A percentile compares a stretch with the other conserved stretches of the same genome.
Conservation (phyloP, 345 rosid species). For the Salix purpurea region DNA sequence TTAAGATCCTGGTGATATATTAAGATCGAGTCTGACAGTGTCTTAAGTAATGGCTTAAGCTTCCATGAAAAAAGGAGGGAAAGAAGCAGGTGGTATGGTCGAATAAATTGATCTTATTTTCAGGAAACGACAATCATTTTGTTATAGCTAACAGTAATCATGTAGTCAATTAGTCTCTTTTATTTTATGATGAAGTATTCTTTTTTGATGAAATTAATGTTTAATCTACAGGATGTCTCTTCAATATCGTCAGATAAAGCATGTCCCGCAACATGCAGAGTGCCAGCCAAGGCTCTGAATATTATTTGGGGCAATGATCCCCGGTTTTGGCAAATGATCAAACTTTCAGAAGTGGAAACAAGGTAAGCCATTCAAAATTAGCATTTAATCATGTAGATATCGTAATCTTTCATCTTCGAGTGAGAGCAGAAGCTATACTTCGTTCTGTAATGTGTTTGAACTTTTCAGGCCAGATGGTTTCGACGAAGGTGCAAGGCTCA, state of each 20-base stretch:
- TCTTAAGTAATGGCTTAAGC: not conserved
- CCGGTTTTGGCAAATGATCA: slow-evolving; percentile 19
- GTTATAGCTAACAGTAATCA: not conserved
- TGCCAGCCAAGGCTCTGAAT: slow-evolving; percentile 21
- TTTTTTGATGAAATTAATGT: not conserved
- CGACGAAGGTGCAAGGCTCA: slow-evolving; percentile 13
- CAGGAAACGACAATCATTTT: not conserved
- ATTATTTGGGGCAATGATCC: slow-evolving; percentile 28
- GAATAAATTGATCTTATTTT: not conserved
- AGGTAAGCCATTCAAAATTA: not conserved
- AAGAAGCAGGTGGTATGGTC: not conserved
- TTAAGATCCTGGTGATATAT: not conserved
- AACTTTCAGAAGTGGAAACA: not conserved
- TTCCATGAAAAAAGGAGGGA: not conserved
- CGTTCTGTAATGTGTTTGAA: not conserved
- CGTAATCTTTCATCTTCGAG: not conserved
- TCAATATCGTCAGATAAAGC: not conserved
- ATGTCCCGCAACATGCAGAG: not conserved
- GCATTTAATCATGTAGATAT: not conserved
- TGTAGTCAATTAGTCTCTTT: not conserved
- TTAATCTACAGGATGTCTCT: not conserved
- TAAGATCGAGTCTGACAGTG: not conserved
- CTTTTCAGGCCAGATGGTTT: slow-evolving; percentile 18
- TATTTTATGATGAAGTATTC: not conserved
- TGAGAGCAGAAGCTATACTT: not conserved